These are phyloP conservation scores for Eremomyces bilateralis DNA, from an alignment of 495 filamentous ascomycete species.

Conservation along the genomic window DNA sequence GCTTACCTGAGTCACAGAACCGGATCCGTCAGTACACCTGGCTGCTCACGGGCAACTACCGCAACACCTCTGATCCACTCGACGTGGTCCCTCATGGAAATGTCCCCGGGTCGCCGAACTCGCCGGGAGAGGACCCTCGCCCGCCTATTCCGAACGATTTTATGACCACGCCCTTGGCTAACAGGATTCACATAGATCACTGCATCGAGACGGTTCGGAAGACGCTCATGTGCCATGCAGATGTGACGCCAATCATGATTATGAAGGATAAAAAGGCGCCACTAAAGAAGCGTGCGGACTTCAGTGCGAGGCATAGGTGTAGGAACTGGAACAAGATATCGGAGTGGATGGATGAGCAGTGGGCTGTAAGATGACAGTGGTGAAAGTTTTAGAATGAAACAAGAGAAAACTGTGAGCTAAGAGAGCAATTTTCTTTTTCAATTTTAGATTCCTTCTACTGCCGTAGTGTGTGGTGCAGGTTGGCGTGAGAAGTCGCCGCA, in stretches of 20 bases:
- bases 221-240: slow-evolving; percentile 11
- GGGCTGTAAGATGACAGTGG: not conserved
- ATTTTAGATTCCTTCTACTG: too few species aligned
- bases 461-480: too few species aligned
- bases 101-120: too few species aligned
- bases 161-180: not conserved
- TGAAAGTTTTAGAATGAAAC: too few species aligned
- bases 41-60: slow-evolving; percentile 10
- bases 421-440: too few species aligned
- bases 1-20: slow-evolving; percentile 7
- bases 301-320: not conserved
- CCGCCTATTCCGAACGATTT: slow-evolving; percentile 1
- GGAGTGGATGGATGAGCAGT: not conserved
- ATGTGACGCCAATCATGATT: slow-evolving; percentile 11
- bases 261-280: slow-evolving; percentile 1
- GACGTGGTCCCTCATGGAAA: too few species aligned
- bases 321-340: not conserved
- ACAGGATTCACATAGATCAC: slow-evolving; percentile 12
- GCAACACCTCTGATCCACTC: slow-evolving; percentile 1
- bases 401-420: too few species aligned
- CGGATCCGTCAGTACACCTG: slow-evolving; percentile 12
- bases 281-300: not conserved
- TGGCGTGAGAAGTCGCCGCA: too few species aligned
- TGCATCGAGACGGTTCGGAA: slow-evolving; percentile 14
- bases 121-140: too few species aligned